These are phyloP conservation scores for Aspergillus ibericus DNA, from an alignment of 2,329 filamentous ascomycete species.

Conservation along the genomic window DNA sequence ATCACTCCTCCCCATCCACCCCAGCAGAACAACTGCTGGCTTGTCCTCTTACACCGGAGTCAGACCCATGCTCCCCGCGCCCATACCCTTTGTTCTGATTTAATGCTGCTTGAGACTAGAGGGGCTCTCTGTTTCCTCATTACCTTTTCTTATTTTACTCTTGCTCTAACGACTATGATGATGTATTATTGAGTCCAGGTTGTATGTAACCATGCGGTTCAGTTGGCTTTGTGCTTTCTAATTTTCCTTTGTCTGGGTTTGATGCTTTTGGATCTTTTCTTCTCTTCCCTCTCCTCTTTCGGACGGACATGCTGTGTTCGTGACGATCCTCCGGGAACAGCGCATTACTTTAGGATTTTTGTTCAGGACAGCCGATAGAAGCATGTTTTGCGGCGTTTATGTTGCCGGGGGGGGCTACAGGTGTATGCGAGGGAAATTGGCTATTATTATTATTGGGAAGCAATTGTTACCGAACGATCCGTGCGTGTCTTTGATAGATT, in stretches of 20 bases:
- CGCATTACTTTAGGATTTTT: background rate
- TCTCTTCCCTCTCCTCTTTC: background rate
- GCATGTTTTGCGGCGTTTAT: constrained; percentile 10
- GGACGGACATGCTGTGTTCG: background rate
- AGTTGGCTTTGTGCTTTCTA: constrained; percentile 11
- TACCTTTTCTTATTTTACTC: background rate
- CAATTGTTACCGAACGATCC: background rate
- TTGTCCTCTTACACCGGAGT: constrained; percentile 45
- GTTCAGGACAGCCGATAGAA: constrained; percentile 4
- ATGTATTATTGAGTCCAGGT: constrained; percentile 1
- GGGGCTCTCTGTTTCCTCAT: background rate
- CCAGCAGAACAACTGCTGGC: constrained; percentile 41
- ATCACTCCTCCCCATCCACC: constrained; percentile 42
- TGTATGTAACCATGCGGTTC: constrained; percentile 5
- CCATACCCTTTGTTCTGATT: constrained; percentile 28
- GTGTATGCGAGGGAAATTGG: constrained; percentile 5
- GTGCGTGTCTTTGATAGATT: background rate
- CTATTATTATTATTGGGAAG: constrained; percentile 6
- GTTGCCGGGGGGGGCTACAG: background rate
- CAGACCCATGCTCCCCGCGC: constrained; percentile 42
- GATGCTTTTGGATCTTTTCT: background rate
- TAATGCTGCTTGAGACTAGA: background rate
- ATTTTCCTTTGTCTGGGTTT: constrained; percentile 7
- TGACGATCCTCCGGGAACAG: background rate
- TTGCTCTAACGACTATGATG: constrained; percentile 10